These are phyloP conservation scores for Allium cepa DNA, from an alignment of 106 monocot species.

Conservation along the genomic window DNA sequence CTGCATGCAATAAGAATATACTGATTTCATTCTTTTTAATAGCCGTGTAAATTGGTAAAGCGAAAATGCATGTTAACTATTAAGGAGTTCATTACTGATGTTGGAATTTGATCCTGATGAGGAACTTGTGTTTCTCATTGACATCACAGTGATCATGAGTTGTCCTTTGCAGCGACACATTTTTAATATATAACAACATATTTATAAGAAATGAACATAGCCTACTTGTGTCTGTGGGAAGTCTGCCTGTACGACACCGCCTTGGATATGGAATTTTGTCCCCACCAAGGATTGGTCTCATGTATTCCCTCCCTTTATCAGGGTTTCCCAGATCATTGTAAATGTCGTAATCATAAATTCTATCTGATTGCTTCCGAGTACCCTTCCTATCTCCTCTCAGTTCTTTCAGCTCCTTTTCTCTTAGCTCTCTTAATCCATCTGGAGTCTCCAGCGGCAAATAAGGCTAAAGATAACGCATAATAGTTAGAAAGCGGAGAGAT, in stretches of 20 bases:
- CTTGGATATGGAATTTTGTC: conserved; percentile 69
- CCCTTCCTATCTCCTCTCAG: conserved; percentile 61
- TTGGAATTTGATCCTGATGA: too few species aligned
- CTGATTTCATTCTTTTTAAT: too few species aligned
- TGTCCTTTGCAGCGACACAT: too few species aligned
- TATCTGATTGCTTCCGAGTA: conserved; percentile 40
- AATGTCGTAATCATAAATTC: conserved; percentile 64
- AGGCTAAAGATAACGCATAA: conserved; percentile 24
- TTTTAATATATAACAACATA: too few species aligned
- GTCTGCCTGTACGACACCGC: conserved; percentile 72
- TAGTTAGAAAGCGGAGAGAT: too few species aligned
- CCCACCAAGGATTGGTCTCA: conserved; percentile 60
- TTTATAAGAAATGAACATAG: too few species aligned
- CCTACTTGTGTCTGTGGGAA: conserved; percentile 48
- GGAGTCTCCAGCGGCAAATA: conserved; percentile 80
- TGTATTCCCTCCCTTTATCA: conserved; percentile 38
- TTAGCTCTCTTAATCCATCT: conserved; percentile 48
- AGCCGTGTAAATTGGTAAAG: too few species aligned
- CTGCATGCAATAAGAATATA: too few species aligned
- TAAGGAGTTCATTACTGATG: too few species aligned
- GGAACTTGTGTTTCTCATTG: too few species aligned
- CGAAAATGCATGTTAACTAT: too few species aligned
- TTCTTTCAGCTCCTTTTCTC: conserved; percentile 58
- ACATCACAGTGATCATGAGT: too few species aligned
- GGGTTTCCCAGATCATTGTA: conserved; percentile 90